Evolutionary conservation across 441 rosid species (phyloP).

Genomic region (Populus hybrid): DNA sequence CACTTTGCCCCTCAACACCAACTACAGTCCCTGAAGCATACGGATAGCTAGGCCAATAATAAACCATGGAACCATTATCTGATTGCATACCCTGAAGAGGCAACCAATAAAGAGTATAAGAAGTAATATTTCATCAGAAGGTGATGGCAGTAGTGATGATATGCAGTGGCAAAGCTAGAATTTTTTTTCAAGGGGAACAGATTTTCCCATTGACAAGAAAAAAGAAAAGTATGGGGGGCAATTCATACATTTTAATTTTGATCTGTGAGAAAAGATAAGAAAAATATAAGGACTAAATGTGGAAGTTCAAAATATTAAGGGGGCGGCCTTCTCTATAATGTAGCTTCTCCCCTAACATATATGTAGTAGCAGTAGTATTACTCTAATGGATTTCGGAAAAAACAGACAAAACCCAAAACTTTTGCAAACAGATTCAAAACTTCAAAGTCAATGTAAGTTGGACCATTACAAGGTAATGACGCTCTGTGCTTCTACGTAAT

Average conservation of each 20-base stretch:
- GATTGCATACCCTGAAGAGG: constrained; percentile 42
- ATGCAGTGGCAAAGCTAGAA: background rate
- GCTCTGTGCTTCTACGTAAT: background rate
- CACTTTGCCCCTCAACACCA: constrained; percentile 40
- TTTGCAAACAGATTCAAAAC: background rate
- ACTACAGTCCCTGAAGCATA: constrained; percentile 38
- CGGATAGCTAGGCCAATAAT: constrained; percentile 51
- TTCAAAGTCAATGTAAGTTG: background rate
- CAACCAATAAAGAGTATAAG: constrained; percentile 13
- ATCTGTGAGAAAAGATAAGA: too few relatives aligned
- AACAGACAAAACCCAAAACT: background rate
- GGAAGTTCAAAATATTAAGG: too few relatives aligned
- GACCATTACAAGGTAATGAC: background rate
- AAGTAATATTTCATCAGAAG: background rate
- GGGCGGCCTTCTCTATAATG: too few relatives aligned
- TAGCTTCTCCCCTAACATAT: background rate
- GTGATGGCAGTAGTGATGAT: background rate
- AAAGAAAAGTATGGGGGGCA: too few relatives aligned
- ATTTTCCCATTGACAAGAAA: too few relatives aligned
- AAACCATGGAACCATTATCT: constrained; percentile 41
- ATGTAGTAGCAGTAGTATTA: background rate
- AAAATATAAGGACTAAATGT: too few relatives aligned
- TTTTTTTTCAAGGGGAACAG: too few relatives aligned
- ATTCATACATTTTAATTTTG: too few relatives aligned
- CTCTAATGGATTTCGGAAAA: background rate